These are phyloP conservation scores for Aphanomyces euteiches DNA, from an alignment of 352 stramenopile species.

Conservation along the genomic window DNA sequence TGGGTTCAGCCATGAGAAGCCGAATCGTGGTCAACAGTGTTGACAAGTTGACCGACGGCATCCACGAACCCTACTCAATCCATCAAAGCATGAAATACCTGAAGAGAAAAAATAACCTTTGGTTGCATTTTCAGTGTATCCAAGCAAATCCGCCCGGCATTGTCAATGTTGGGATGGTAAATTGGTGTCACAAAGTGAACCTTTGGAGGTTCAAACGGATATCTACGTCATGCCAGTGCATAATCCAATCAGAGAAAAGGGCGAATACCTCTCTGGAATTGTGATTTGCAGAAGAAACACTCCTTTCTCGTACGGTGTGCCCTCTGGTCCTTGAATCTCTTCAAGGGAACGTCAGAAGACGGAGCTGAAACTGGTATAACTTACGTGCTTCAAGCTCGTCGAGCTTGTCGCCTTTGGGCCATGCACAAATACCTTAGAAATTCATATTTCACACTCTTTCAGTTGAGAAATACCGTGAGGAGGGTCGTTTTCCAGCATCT, in stretches of 20 bases:
- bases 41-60: conserved; percentile 89
- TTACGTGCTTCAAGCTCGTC: conserved; percentile 71
- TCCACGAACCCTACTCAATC: conserved; percentile 69
- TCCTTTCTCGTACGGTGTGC: conserved; percentile 74
- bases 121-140: conserved; percentile 91
- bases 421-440: conserved; percentile 58
- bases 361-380: conserved; percentile 21
- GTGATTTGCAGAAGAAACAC: conserved; percentile 72
- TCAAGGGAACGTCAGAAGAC: neutral
- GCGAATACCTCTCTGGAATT: conserved; percentile 52
- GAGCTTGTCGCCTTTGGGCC: conserved; percentile 70
- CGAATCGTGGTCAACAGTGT: conserved; percentile 88
- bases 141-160: conserved; percentile 84
- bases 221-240: conserved; percentile 37
- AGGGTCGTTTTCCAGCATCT: conserved; percentile 76
- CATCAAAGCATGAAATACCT: conserved; percentile 18
- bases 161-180: conserved; percentile 84
- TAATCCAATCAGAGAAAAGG: neutral
- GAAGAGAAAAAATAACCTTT: conserved; percentile 40
- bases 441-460: neutral
- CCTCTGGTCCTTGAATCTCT: conserved; percentile 81
- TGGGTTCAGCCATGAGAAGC: conserved; percentile 87
- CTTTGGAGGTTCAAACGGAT: conserved; percentile 80
- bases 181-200: conserved; percentile 75
- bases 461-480: conserved; percentile 46